Percentiles rank a stretch among this genome's conserved stretches.
phyloP scores from a whole-genome alignment of 192 early-diverging fungal species.

The Coemansia sp. region DNA sequence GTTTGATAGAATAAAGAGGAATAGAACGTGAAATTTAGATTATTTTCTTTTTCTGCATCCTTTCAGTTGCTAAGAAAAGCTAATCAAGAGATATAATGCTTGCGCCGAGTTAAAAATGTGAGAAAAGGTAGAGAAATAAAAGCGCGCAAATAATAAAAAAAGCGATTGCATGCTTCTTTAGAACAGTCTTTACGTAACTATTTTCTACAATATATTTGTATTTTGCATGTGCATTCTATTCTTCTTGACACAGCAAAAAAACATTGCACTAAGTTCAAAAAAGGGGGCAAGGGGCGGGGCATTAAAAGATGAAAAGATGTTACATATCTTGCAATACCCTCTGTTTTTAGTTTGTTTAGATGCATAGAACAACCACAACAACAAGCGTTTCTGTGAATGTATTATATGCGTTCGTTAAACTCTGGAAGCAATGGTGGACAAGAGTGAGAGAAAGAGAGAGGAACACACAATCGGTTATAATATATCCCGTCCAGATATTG shows the following conservation, averaged over 20 bases:
- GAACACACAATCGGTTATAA: not conserved
- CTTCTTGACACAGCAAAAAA: no score
- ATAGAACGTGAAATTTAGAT: no score
- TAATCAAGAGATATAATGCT: not conserved
- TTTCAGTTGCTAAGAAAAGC: not conserved
- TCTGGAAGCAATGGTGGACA: no score
- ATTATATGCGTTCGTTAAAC: no score
- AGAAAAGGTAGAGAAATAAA: not conserved
- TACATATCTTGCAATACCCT: not conserved
- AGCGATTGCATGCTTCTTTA: not conserved
- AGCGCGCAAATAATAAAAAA: not conserved
- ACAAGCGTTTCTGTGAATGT: no score
- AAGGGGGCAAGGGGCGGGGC: not conserved
- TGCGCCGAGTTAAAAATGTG: not conserved
- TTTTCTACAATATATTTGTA: not conserved
- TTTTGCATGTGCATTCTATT: not conserved
- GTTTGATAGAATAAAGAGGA: no score
- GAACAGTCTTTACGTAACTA: not conserved
- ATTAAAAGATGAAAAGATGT: not conserved
- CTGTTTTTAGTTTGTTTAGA: no score
- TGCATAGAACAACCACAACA: no score
- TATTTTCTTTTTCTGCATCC: no score
- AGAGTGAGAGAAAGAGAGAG: not conserved
- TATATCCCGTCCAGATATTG: not conserved
- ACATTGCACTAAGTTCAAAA: no score